These are phyloP conservation scores for Cordyceps farinosa DNA, from an alignment of 2,329 filamentous ascomycete species.

Conservation along the genomic window DNA sequence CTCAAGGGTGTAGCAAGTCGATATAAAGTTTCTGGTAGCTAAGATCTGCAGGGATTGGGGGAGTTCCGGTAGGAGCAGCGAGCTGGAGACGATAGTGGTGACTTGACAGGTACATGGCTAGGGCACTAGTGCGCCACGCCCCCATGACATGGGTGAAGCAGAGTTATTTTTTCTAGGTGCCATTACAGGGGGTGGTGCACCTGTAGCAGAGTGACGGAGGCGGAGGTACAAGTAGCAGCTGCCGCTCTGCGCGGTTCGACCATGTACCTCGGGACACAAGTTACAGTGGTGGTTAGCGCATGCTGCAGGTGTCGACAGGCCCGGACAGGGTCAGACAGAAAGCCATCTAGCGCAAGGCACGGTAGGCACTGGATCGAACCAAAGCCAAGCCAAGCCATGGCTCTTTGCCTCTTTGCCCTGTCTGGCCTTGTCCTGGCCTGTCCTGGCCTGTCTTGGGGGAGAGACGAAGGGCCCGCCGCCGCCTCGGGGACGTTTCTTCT, in stretches of 20 bases:
- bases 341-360: conserved; percentile 1
- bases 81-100: conserved; percentile 24
- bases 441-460: not conserved
- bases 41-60: not conserved
- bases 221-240: not conserved
- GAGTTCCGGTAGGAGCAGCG: not conserved
- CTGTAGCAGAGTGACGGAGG: not conserved
- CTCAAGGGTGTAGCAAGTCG: conserved; percentile 32
- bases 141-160: conserved; percentile 22
- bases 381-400: conserved; percentile 3
- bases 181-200: conserved; percentile 5
- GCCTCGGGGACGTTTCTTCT: conserved; percentile 38
- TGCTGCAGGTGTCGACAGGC: not conserved
- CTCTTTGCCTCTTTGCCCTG: not conserved
- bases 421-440: not conserved
- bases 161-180: conserved; percentile 3
- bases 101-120: conserved; percentile 26
- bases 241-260: not conserved
- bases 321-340: conserved; percentile 2
- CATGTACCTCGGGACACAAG: not conserved
- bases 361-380: not conserved
- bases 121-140: conserved; percentile 29
- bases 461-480: conserved; percentile 25
- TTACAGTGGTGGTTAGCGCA: not conserved
- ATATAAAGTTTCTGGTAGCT: conserved; percentile 29